These are phyloP conservation scores for Apostasia shenzhenica DNA, from an alignment of 106 monocot species.

Conservation along the genomic window DNA sequence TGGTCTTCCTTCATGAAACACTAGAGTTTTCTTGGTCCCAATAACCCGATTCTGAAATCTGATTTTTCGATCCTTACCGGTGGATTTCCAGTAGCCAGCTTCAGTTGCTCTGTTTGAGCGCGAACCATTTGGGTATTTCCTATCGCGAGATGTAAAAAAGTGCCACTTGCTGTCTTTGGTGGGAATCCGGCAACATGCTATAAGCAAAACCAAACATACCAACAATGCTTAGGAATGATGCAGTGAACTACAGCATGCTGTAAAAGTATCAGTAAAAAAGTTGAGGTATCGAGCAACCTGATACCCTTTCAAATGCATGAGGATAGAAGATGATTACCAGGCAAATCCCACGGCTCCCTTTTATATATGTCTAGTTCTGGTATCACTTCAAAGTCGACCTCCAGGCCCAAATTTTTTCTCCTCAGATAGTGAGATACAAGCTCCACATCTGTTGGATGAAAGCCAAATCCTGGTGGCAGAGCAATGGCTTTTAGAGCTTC, in stretches of 20 bases:
- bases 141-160: conserved; percentile 62
- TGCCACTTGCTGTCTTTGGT: conserved; percentile 76
- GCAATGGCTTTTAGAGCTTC: conserved; percentile 19
- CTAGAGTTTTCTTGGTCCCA: conserved; percentile 85
- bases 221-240: too few species aligned
- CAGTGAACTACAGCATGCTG: too few species aligned
- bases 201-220: conserved; percentile 3
- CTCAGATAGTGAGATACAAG: conserved; percentile 69
- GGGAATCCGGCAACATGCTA: conserved; percentile 47
- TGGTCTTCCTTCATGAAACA: conserved; percentile 80
- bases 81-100: conserved; percentile 89
- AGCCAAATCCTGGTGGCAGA: conserved; percentile 65
- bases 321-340: conserved; percentile 30
- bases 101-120: conserved; percentile 69
- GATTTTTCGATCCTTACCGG: conserved; percentile 66
- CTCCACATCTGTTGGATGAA: conserved; percentile 72
- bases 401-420: conserved; percentile 42
- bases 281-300: too few species aligned
- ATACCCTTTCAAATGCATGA: too few species aligned
- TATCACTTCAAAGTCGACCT: conserved; percentile 52
- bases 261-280: too few species aligned
- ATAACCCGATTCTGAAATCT: conserved; percentile 31
- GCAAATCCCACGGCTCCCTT: conserved; percentile 79
- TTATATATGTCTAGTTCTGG: conserved; percentile 84
- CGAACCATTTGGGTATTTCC: conserved; percentile 72